These are phyloP conservation scores for Lactarius hengduanensis DNA, from an alignment of 768 basidiomycete species.

Conservation along the genomic window DNA sequence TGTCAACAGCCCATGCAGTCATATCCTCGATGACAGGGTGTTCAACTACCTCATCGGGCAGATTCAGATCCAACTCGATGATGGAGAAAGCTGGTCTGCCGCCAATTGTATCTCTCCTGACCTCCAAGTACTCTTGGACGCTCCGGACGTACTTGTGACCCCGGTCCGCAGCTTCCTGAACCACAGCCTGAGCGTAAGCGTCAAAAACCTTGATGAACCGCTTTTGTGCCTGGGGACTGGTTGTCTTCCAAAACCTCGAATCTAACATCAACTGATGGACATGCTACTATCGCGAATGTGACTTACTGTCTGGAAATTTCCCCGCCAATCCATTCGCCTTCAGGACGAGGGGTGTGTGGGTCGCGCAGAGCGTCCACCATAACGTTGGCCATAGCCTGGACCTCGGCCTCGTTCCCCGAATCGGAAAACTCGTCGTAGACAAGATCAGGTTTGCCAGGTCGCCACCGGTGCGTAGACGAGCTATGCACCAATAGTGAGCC, in stretches of 20 bases:
- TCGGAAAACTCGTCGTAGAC: no score
- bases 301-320: constrained; percentile 25
- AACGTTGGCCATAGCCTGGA: no score
- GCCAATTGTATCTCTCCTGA: background rate
- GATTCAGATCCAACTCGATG: constrained; percentile 2
- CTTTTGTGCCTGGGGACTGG: constrained; percentile 10
- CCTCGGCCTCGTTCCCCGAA: no score
- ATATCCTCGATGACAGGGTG: constrained; percentile 11
- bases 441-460: no score
- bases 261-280: background rate
- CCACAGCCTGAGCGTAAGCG: background rate
- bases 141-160: background rate
- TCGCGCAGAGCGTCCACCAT: background rate
- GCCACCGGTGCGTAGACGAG: no score
- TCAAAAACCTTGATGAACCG: constrained; percentile 13
- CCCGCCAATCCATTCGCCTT: constrained; percentile 17
- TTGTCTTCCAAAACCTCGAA: constrained; percentile 23
- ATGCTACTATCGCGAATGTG: background rate
- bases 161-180: background rate
- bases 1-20: background rate
- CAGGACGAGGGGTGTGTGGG: constrained; percentile 15
- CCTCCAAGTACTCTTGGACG: constrained; percentile 11
- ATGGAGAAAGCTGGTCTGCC: background rate
- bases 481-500: no score
- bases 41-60: constrained; percentile 1